A percentile compares a stretch with the other conserved stretches of the same genome.
Conservation (phyloP, 2,329 filamentous ascomycete species). For the Chaetomium olivaceum region DNA sequence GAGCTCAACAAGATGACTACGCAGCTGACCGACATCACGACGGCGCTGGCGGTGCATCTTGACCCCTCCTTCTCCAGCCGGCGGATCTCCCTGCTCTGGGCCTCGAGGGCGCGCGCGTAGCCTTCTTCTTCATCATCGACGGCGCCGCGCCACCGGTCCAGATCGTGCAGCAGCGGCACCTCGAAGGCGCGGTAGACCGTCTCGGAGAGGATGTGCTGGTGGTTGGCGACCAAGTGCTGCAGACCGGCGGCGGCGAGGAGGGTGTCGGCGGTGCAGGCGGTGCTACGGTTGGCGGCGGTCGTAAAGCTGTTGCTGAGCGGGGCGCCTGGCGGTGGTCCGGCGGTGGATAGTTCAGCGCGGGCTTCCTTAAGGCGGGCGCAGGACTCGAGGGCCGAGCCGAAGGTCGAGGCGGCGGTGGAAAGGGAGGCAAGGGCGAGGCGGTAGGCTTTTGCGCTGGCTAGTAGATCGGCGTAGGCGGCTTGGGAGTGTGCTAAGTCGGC, state of each 20-base stretch:
- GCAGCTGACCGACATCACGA: conserved; percentile 62
- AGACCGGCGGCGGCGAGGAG: conserved; percentile 64
- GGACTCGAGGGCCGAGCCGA: conserved; percentile 64
- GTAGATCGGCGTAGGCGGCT: conserved; percentile 61
- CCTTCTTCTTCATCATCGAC: conserved; percentile 65
- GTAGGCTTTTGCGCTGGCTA: conserved; percentile 64
- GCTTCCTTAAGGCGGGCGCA: conserved; percentile 70
- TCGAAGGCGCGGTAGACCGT: conserved; percentile 69
- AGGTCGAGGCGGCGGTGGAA: conserved; percentile 61
- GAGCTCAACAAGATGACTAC: conserved; percentile 63
- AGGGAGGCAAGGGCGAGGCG: conserved; percentile 61
- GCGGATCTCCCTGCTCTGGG: conserved; percentile 61
- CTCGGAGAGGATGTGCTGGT: conserved; percentile 69
- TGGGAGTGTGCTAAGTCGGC: conserved; percentile 64
- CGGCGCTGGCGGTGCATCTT: conserved; percentile 60
- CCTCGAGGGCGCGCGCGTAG: conserved; percentile 57
- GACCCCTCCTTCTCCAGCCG: conserved; percentile 63
- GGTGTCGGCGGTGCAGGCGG: conserved; percentile 62
- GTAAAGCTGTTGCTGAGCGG: conserved; percentile 52
- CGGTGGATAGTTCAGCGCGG: conserved; percentile 55
- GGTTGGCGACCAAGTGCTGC: conserved; percentile 68
- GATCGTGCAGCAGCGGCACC: conserved; percentile 67
- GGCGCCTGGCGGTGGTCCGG: conserved; percentile 33
- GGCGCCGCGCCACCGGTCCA: conserved; percentile 63
- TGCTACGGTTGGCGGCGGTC: conserved; percentile 35